Conservation (phyloP, 805 yeast species). For the Candida rishiriensis region DNA sequence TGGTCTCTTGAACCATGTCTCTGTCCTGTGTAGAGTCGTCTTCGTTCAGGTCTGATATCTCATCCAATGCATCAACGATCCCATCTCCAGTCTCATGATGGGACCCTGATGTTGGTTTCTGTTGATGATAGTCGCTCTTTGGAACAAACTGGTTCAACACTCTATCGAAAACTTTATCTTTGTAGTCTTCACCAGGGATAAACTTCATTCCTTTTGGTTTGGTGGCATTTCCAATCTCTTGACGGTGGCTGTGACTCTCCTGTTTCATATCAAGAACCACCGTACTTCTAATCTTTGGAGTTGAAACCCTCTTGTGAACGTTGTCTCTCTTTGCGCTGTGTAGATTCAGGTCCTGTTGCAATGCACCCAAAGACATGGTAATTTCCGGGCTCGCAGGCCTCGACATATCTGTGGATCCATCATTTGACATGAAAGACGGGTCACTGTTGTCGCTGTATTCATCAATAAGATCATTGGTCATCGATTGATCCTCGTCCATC, state of each 20-base stretch:
- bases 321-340: constrained; percentile 6
- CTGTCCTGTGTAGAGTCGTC: background rate
- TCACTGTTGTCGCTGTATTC: background rate
- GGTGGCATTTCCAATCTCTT: background rate
- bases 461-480: background rate
- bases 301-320: constrained; percentile 12
- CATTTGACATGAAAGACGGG: constrained; percentile 1
- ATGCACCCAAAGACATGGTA: constrained; percentile 16
- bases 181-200: constrained; percentile 29
- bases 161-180: constrained; percentile 28
- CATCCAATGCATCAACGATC: constrained; percentile 14
- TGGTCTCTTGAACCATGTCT: background rate
- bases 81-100: constrained; percentile 5
- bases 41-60: constrained; percentile 18
- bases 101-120: background rate
- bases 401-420: constrained; percentile 13
- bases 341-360: constrained; percentile 16
- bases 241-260: background rate
- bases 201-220: constrained; percentile 25
- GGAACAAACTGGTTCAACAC: constrained; percentile 21
- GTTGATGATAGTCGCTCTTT: constrained; percentile 13
- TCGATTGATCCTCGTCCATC: background rate
- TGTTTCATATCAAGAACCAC: background rate
- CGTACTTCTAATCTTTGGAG: constrained; percentile 13
- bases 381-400: constrained; percentile 10